Evolutionary conservation across 2,329 filamentous ascomycete genomes (phyloP).

Genomic region (Pseudocercospora vitis): DNA sequence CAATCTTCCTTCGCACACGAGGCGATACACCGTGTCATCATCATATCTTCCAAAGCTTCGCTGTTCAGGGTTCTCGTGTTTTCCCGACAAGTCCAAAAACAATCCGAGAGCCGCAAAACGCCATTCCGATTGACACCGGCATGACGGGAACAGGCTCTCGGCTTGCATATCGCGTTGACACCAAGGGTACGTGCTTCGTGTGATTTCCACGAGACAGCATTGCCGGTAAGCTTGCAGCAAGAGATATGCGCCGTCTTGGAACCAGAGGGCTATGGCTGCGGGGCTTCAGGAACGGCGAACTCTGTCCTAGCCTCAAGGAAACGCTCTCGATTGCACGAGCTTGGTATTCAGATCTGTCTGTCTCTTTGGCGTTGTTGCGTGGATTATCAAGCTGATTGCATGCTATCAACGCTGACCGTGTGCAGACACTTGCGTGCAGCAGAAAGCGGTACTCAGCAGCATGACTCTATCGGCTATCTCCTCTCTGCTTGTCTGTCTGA

Average conservation of each 20-base stretch:
- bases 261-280: constrained; percentile 17
- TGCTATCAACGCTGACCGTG: constrained; percentile 24
- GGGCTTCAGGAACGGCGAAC: constrained; percentile 21
- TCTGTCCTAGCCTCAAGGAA: constrained; percentile 21
- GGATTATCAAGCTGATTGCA: constrained; percentile 31
- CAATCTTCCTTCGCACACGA: constrained; percentile 9
- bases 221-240: constrained; percentile 4
- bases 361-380: constrained; percentile 16
- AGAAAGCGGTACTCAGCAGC: constrained; percentile 24
- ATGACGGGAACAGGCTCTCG: background rate
- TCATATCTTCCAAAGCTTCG: background rate
- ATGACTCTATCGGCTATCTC: constrained; percentile 33
- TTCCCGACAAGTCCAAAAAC: background rate
- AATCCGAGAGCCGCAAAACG: background rate
- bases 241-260: constrained; percentile 14
- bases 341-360: constrained; percentile 17
- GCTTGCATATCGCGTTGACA: background rate
- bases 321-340: constrained; percentile 17
- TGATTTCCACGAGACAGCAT: background rate
- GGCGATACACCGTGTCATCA: background rate
- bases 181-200: background rate
- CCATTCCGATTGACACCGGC: constrained; percentile 4
- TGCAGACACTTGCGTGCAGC: constrained; percentile 19
- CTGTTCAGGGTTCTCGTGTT: background rate
- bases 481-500: constrained; percentile 24